Conservation (phyloP, 352 stramenopile species). For the Phytophthora pini region DNA sequence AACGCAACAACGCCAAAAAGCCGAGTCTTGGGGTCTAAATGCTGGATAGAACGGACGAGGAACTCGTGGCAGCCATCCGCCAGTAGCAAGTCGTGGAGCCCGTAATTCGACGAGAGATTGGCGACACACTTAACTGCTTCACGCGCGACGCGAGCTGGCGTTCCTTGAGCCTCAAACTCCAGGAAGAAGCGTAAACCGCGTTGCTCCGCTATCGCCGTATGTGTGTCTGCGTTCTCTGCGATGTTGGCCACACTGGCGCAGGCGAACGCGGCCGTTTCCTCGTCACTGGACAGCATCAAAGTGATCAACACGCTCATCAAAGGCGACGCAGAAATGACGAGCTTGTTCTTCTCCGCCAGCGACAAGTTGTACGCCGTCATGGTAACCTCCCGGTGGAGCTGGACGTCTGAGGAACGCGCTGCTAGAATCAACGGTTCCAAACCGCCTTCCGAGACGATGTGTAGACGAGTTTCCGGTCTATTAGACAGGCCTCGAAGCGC, state of each 20-base stretch:
- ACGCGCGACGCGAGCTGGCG: constrained; percentile 41
- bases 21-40: constrained; percentile 67
- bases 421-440: constrained; percentile 91
- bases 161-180: constrained; percentile 55
- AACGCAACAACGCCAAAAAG: constrained; percentile 92
- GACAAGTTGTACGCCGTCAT: constrained; percentile 93
- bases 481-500: constrained; percentile 92
- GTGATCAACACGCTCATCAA: constrained; percentile 83
- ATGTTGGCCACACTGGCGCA: constrained; percentile 93
- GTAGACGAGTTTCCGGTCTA: constrained; percentile 79
- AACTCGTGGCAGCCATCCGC: constrained; percentile 83
- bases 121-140: constrained; percentile 80
- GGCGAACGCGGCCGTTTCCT: constrained; percentile 68
- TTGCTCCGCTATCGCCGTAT: constrained; percentile 78
- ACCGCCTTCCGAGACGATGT: constrained; percentile 91
- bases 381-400: constrained; percentile 89
- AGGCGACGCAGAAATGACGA: constrained; percentile 88
- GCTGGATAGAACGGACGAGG: constrained; percentile 73
- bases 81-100: constrained; percentile 86
- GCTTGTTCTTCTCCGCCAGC: constrained; percentile 96
- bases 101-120: constrained; percentile 85
- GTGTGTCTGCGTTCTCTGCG: constrained; percentile 91
- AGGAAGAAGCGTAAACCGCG: constrained; percentile 84
- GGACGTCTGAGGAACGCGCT: constrained; percentile 65
- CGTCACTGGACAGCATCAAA: constrained; percentile 87